These are phyloP conservation scores for Striga asiatica DNA, from an alignment of 257 asterid genomes.

Conservation along the genomic window DNA sequence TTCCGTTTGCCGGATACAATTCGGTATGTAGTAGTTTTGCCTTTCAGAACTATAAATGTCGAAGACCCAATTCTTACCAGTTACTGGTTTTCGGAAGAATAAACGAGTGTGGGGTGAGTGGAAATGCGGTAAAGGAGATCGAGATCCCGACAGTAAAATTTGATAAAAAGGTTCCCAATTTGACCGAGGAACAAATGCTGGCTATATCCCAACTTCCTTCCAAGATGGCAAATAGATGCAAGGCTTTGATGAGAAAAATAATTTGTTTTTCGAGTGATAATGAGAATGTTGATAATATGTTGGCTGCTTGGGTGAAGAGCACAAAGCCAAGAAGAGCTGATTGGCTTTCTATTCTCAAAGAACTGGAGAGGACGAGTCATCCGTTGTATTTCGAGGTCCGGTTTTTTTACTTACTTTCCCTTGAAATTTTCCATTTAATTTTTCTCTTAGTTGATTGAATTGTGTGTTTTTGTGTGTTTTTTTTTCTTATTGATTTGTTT, in stretches of 20 bases:
- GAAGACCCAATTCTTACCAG: conserved; percentile 14
- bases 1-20: not conserved
- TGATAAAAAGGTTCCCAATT: conserved; percentile 18
- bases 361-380: conserved; percentile 52
- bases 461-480: not conserved
- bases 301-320: conserved; percentile 77
- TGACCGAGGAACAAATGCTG: conserved; percentile 44
- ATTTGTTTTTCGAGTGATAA: conserved; percentile 50
- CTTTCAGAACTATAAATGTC: conserved; percentile 6
- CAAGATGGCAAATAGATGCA: conserved; percentile 66
- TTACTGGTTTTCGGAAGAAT: conserved; percentile 9
- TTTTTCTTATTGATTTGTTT: not conserved
- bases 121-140: conserved; percentile 20
- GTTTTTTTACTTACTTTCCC: not conserved
- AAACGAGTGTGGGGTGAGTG: conserved; percentile 19
- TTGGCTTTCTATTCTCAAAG: conserved; percentile 76
- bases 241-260: conserved; percentile 48
- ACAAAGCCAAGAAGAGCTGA: conserved; percentile 71
- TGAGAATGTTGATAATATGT: conserved; percentile 36
- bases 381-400: conserved; percentile 65
- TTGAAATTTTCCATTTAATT: no score
- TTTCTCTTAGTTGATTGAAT: not conserved
- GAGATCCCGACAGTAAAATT: not conserved
- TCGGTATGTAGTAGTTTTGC: conserved; percentile 13
- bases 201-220: conserved; percentile 39